These are phyloP conservation scores for Ogataea glucozyma DNA, from an alignment of 805 yeast genomes.

Conservation along the genomic window DNA sequence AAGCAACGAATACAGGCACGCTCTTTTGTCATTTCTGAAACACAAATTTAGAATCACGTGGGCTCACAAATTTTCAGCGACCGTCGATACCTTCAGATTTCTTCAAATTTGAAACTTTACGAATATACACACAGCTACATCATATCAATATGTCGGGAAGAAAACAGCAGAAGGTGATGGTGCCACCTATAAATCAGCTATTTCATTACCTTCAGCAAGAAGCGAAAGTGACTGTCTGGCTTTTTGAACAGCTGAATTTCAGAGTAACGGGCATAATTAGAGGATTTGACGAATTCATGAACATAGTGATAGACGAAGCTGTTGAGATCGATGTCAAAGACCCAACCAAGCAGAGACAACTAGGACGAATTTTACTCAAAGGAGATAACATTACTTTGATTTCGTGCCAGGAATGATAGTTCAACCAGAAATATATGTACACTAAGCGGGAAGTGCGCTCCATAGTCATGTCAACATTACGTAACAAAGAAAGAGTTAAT, in stretches of 20 bases:
- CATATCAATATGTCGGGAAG: slow-evolving; percentile 42
- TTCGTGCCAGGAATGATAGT: slow-evolving; percentile 32
- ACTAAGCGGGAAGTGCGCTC: neutral
- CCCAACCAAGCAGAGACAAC: slow-evolving; percentile 40
- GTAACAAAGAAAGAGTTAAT: neutral
- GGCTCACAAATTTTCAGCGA: no score
- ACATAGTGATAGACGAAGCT: slow-evolving; percentile 61
- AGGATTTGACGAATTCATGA: slow-evolving; percentile 99
- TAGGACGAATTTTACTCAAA: slow-evolving; percentile 79
- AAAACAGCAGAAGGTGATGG: slow-evolving; percentile 52
- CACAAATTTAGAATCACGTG: no score
- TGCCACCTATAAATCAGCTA: slow-evolving; percentile 91
- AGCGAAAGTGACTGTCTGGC: slow-evolving; percentile 79
- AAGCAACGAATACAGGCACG: no score
- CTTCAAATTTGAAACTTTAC: neutral
- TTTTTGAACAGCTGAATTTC: slow-evolving; percentile 77
- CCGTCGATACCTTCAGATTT: neutral
- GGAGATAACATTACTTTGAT: slow-evolving; percentile 93
- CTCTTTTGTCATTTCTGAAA: no score
- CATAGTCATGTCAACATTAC: neutral
- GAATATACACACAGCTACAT: neutral
- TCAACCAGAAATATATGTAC: neutral
- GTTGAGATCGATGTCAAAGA: slow-evolving; percentile 59
- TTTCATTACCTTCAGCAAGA: slow-evolving; percentile 86
- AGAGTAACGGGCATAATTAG: slow-evolving; percentile 80